phyloP scores from a whole-genome alignment of 225 moss, liverwort and hornwort species.

The Lunularia cruciata region DNA sequence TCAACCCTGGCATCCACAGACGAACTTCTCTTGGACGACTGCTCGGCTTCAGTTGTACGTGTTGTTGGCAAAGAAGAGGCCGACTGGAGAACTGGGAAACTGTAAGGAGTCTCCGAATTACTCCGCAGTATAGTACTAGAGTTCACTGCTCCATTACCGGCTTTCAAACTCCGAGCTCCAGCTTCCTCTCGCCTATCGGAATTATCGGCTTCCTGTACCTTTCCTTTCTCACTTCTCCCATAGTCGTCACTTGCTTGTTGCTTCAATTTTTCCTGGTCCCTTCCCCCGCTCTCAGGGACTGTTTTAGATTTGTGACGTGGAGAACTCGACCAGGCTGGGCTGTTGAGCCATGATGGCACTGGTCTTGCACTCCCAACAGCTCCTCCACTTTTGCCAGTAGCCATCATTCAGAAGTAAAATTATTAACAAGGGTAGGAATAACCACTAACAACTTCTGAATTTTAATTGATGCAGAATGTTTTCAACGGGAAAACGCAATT shows the following conservation, averaged over 20 bases:
- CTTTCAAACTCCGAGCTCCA: slow-evolving; percentile 2
- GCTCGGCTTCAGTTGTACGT: slow-evolving; percentile 27
- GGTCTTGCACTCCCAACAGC: slow-evolving; percentile 37
- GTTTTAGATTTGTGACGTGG: slow-evolving; percentile 35
- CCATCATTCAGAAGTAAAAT: slow-evolving; percentile 31
- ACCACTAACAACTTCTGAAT: too few relatives aligned
- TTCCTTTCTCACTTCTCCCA: slow-evolving; percentile 12
- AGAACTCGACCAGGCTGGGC: slow-evolving; percentile 45
- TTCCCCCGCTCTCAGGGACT: slow-evolving; percentile 29
- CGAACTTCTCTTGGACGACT: slow-evolving; percentile 2
- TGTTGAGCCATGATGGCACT: slow-evolving; percentile 56
- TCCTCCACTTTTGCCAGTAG: slow-evolving; percentile 33
- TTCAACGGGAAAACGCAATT: background rate
- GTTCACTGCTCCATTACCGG: slow-evolving; percentile 19
- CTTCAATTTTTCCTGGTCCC: slow-evolving; percentile 22
- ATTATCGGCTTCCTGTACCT: slow-evolving; percentile 1
- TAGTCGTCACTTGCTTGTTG: slow-evolving; percentile 3
- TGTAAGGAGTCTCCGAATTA: slow-evolving; percentile 14
- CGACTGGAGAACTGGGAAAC: background rate
- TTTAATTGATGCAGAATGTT: too few relatives aligned
- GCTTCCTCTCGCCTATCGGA: slow-evolving; percentile 7
- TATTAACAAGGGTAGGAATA: background rate
- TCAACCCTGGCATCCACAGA: slow-evolving; percentile 42
- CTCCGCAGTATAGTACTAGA: slow-evolving; percentile 14
- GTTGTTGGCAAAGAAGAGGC: slow-evolving; percentile 10